A percentile compares a stretch with the other conserved stretches of the same genome.
phyloP scores from a whole-genome alignment of 208 protist species.

The Strigomonas oncopelti region DNA sequence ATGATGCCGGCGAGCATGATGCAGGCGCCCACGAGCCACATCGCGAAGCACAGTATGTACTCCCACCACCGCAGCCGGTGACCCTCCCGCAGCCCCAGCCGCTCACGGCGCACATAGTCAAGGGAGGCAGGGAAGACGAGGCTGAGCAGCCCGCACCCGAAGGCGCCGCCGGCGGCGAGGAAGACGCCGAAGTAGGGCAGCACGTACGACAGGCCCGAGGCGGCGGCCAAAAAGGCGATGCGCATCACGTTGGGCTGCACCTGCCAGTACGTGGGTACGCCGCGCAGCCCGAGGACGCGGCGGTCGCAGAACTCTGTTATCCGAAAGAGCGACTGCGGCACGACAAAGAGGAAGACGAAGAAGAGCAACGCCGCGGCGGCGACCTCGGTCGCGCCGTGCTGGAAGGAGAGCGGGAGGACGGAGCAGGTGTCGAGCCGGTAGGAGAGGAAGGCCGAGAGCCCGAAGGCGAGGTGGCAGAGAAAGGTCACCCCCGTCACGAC shows the following conservation, averaged over 20 bases:
- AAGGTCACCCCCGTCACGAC: slow-evolving; percentile 15
- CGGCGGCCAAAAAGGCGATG: slow-evolving; percentile 23
- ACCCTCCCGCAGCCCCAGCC: slow-evolving; percentile 16
- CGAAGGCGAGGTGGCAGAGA: slow-evolving; percentile 32
- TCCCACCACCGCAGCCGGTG: slow-evolving; percentile 26
- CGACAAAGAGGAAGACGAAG: slow-evolving; percentile 40
- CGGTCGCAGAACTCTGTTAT: slow-evolving; percentile 35
- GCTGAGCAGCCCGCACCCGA: slow-evolving; percentile 24
- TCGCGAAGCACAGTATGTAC: slow-evolving; percentile 24
- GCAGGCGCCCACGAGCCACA: slow-evolving; percentile 17
- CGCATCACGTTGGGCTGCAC: slow-evolving; percentile 31
- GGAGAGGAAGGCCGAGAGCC: slow-evolving; percentile 29
- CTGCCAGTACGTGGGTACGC: slow-evolving; percentile 32
- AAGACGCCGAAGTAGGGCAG: slow-evolving; percentile 44
- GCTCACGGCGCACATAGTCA: slow-evolving; percentile 42
- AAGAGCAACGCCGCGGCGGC: slow-evolving; percentile 37
- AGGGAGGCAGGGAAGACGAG: slow-evolving; percentile 32
- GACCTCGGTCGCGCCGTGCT: slow-evolving; percentile 22
- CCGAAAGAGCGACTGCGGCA: slow-evolving; percentile 33
- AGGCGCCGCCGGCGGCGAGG: slow-evolving; percentile 23
- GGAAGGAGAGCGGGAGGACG: slow-evolving; percentile 32
- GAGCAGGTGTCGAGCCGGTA: slow-evolving; percentile 35
- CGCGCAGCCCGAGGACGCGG: slow-evolving; percentile 33
- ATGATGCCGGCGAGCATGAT: slow-evolving; percentile 22
- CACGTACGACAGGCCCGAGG: slow-evolving; percentile 22